These are phyloP conservation scores for Dioscorea zingiberensis DNA, from an alignment of 106 monocot genomes.

Conservation along the genomic window DNA sequence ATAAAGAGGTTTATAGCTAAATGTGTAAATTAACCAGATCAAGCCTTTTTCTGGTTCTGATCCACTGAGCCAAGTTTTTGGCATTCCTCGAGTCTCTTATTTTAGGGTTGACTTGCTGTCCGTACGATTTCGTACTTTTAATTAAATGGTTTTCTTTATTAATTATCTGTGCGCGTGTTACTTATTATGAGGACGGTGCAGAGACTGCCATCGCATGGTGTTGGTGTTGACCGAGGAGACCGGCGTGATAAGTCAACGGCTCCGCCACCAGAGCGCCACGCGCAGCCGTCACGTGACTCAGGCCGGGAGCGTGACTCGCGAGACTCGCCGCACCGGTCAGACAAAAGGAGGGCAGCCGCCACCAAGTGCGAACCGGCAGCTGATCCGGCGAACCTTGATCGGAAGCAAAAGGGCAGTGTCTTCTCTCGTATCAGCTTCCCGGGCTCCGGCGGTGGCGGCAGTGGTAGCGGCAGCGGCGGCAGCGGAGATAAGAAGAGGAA, in stretches of 20 bases:
- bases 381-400: conserved; percentile 3
- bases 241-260: not conserved
- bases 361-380: conserved; percentile 8
- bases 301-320: conserved; percentile 4
- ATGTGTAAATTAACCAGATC: too few relatives aligned
- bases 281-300: not conserved
- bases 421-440: conserved; percentile 79
- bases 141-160: too few relatives aligned
- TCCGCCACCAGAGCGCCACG: not conserved
- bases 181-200: too few relatives aligned
- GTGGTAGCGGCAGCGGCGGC: not conserved
- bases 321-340: conserved; percentile 6
- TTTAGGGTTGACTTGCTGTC: too few relatives aligned
- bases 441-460: not conserved
- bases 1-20: too few relatives aligned
- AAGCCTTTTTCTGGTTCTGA: too few relatives aligned
- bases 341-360: conserved; percentile 15
- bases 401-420: conserved; percentile 61
- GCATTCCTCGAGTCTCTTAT: too few relatives aligned
- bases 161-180: too few relatives aligned
- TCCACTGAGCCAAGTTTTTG: too few relatives aligned
- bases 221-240: conserved; percentile 17
- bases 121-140: too few relatives aligned
- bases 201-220: conserved; percentile 22
- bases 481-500: conserved; percentile 25